A percentile compares a stretch with the other conserved stretches of the same genome.
phyloP scores from a whole-genome alignment of 768 basidiomycete genomes.

The Tephrocybe rancida region DNA sequence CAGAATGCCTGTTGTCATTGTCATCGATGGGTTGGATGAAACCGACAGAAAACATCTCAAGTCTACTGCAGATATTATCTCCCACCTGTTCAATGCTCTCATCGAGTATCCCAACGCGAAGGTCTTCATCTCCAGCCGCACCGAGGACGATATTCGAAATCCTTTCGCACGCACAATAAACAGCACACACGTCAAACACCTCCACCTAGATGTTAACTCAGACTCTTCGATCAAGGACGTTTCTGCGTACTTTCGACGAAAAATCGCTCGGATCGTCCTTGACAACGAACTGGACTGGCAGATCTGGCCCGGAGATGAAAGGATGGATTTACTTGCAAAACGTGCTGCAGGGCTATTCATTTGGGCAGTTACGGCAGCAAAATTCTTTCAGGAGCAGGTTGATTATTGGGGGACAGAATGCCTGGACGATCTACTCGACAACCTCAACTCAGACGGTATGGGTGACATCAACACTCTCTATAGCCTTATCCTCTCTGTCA shows the following conservation, averaged over 20 bases:
- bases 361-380: conserved; percentile 14
- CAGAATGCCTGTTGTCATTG: conserved; percentile 12
- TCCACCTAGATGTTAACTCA: conserved; percentile 11
- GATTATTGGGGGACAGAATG: conserved; percentile 8
- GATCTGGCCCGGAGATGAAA: conserved; percentile 14
- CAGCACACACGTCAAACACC: conserved; percentile 8
- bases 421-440: conserved; percentile 7
- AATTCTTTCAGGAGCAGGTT: conserved; percentile 12
- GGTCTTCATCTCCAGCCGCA: conserved; percentile 16
- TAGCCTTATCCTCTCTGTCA: conserved; percentile 4
- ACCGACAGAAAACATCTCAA: conserved; percentile 11
- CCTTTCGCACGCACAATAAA: conserved; percentile 3
- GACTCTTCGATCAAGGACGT: conserved; percentile 12
- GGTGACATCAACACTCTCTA: conserved; percentile 18
- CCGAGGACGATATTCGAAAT: conserved; percentile 14
- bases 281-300: conserved; percentile 6
- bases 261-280: background rate
- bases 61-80: conserved; percentile 13
- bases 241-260: conserved; percentile 2
- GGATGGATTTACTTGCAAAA: conserved; percentile 1
- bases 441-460: conserved; percentile 13
- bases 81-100: conserved; percentile 7
- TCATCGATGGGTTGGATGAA: conserved; percentile 22
- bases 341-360: conserved; percentile 20
- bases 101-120: conserved; percentile 10